phyloP scores from a whole-genome alignment of 306 rosid species.

The Cicer yamashitae region DNA sequence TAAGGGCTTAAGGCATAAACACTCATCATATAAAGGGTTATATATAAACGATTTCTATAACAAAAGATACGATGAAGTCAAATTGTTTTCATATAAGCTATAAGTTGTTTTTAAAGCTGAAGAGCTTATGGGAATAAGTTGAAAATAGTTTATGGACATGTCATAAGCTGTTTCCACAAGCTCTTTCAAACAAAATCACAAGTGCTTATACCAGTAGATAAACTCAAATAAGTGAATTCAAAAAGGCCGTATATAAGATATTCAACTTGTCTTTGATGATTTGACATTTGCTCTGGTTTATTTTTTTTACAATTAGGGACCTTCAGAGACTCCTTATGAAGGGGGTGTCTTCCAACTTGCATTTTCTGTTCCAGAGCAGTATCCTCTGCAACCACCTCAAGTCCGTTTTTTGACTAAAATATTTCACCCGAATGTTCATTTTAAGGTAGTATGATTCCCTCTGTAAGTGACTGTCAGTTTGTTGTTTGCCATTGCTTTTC shows the following conservation, averaged over 20 bases:
- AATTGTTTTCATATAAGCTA: too few relatives aligned
- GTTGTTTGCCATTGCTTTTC: slow-evolving; percentile 9
- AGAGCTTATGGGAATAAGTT: too few relatives aligned
- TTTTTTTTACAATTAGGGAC: slow-evolving; percentile 67
- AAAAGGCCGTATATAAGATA: neutral
- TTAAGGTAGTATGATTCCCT: slow-evolving; percentile 64
- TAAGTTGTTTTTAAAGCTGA: too few relatives aligned
- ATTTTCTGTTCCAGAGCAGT: slow-evolving; percentile 89
- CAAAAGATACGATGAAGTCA: too few relatives aligned
- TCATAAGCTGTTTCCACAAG: too few relatives aligned
- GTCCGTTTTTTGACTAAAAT: slow-evolving; percentile 96
- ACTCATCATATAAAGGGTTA: too few relatives aligned
- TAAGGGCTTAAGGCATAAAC: too few relatives aligned
- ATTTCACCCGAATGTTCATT: slow-evolving; percentile 98
- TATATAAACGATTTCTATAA: too few relatives aligned
- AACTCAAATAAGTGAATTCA: too few relatives aligned
- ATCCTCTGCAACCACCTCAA: slow-evolving; percentile 98
- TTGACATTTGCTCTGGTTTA: slow-evolving; percentile 26
- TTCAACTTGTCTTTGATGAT: slow-evolving; percentile 5
- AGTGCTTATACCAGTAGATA: too few relatives aligned
- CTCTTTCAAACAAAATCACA: too few relatives aligned
- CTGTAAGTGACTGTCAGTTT: slow-evolving; percentile 3
- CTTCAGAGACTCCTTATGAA: slow-evolving; percentile 96
- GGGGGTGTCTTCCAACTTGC: slow-evolving; percentile 98
- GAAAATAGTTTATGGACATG: too few relatives aligned